phyloP scores from a whole-genome alignment of 805 yeast genomes.

The Vanderwaltozyma yarrowii region DNA sequence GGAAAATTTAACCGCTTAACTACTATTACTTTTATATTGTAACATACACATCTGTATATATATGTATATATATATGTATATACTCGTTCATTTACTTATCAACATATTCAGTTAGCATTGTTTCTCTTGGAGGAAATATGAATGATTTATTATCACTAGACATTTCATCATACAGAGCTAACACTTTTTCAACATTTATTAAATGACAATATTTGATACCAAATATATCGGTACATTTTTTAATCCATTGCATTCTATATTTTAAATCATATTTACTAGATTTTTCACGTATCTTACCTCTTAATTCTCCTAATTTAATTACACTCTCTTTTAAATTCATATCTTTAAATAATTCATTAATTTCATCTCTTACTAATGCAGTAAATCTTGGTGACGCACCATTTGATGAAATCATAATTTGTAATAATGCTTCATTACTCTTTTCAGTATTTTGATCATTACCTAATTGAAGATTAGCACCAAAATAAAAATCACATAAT shows the following conservation, averaged over 20 bases:
- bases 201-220: constrained; percentile 20
- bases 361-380: constrained; percentile 23
- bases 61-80: background rate
- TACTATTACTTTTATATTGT: too few relatives aligned
- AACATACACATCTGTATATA: too few relatives aligned
- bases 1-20: too few relatives aligned
- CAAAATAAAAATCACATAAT: constrained; percentile 28
- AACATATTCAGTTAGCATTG: constrained; percentile 5
- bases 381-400: constrained; percentile 28
- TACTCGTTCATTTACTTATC: background rate
- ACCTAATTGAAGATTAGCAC: constrained; percentile 18
- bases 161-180: constrained; percentile 16
- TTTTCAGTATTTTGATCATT: background rate
- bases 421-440: constrained; percentile 6
- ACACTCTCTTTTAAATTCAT: constrained; percentile 18
- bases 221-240: constrained; percentile 21
- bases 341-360: constrained; percentile 9
- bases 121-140: constrained; percentile 8
- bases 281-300: constrained; percentile 13
- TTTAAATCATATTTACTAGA: constrained; percentile 12
- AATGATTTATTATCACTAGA: constrained; percentile 6
- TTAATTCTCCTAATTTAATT: constrained; percentile 16
- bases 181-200: constrained; percentile 15
- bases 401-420: constrained; percentile 23
- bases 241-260: constrained; percentile 27